A percentile compares a stretch with the other conserved stretches of the same genome.
Conservation (phyloP, 768 basidiomycete genomes). For the Lactifluus subvellereus region DNA sequence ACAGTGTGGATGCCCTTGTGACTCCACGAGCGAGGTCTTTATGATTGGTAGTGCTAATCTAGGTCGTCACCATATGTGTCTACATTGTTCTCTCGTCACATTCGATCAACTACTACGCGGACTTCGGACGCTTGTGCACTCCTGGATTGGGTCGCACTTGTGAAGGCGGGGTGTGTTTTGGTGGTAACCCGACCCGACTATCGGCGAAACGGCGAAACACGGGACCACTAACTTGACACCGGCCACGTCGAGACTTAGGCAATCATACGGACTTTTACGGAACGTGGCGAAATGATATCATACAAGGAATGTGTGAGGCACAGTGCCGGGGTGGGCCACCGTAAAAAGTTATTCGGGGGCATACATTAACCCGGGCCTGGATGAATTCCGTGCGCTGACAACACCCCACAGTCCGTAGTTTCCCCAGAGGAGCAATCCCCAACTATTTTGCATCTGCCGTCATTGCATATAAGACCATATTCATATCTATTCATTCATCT, state of each 20-base stretch:
- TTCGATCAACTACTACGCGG: too few species aligned
- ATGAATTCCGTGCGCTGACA: slow-evolving; percentile 15
- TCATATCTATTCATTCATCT: not conserved
- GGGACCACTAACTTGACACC: not conserved
- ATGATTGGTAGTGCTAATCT: not conserved
- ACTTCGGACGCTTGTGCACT: too few species aligned
- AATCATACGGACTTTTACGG: slow-evolving; percentile 1
- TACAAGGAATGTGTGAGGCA: too few species aligned
- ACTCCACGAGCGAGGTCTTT: not conserved
- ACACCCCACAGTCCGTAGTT: slow-evolving; percentile 3
- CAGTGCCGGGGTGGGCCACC: not conserved
- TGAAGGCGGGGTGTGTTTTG: too few species aligned
- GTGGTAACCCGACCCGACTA: not conserved
- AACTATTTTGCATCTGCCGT: slow-evolving; percentile 4
- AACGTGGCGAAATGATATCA: too few species aligned
- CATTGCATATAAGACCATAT: slow-evolving; percentile 2
- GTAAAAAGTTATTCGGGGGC: not conserved
- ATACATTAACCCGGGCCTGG: not conserved
- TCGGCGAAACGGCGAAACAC: slow-evolving; percentile 1
- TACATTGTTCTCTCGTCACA: not conserved
- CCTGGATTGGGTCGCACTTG: too few species aligned
- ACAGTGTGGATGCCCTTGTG: not conserved
- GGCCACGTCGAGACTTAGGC: not conserved
- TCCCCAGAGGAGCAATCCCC: slow-evolving; percentile 11
- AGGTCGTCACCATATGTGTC: not conserved